These are phyloP conservation scores for Usnea hakonensis DNA, from an alignment of 495 filamentous ascomycete species.

Conservation along the genomic window DNA sequence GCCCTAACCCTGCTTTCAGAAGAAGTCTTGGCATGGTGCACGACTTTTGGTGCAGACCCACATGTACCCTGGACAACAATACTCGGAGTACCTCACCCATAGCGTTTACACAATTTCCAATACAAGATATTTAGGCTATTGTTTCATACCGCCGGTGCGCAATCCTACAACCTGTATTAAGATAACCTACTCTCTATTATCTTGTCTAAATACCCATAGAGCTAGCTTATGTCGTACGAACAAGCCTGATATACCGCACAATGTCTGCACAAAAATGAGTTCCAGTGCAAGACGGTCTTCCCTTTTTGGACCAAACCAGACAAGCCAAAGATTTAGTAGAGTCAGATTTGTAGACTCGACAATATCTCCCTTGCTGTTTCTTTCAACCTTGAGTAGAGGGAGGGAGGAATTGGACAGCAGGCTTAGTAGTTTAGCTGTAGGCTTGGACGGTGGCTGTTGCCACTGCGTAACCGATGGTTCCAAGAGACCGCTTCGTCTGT, in stretches of 20 bases:
- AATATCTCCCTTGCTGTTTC: constrained; percentile 60
- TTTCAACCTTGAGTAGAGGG: constrained; percentile 55
- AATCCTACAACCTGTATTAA: too few species aligned
- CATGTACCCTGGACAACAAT: too few species aligned
- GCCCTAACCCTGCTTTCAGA: too few species aligned
- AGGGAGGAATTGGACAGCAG: constrained; percentile 57
- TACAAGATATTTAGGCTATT: too few species aligned
- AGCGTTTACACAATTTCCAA: too few species aligned
- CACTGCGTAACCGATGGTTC: constrained; percentile 81
- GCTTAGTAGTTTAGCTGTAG: constrained; percentile 53
- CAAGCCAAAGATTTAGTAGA: constrained; percentile 88
- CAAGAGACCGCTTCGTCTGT: constrained; percentile 68
- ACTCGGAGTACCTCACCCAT: too few species aligned
- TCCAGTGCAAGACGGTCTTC: constrained; percentile 76
- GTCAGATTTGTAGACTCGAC: constrained; percentile 84
- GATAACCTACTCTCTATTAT: constrained; percentile 48
- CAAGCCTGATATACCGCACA: constrained; percentile 69
- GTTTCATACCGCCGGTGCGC: too few species aligned
- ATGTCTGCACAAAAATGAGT: constrained; percentile 63
- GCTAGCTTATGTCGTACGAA: constrained; percentile 81
- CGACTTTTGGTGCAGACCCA: too few species aligned
- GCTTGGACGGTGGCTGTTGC: constrained; percentile 54
- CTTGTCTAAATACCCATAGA: constrained; percentile 72
- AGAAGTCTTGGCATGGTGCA: too few species aligned
- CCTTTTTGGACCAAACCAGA: constrained; percentile 87